Evolutionary conservation across 805 yeast species (phyloP).

Genomic region (Kodamaea restingae): DNA sequence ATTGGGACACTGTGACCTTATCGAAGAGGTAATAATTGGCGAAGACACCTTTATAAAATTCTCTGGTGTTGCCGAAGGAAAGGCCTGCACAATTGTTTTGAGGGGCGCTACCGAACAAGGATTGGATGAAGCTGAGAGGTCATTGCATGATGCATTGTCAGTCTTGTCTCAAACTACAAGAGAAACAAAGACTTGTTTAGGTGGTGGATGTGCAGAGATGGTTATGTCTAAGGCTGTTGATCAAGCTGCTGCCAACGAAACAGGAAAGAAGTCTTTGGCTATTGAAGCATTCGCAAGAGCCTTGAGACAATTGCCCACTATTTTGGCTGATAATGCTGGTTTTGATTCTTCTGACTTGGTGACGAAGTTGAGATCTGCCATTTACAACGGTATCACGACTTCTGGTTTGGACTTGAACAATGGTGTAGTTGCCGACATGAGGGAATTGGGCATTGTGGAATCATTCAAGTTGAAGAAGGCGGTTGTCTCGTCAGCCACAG

Average conservation of each 20-base stretch:
- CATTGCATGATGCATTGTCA: slow-evolving; percentile 89
- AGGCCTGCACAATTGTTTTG: slow-evolving; percentile 92
- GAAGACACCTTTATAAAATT: slow-evolving; percentile 88
- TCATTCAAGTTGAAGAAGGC: slow-evolving; percentile 88
- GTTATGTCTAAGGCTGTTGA: slow-evolving; percentile 97
- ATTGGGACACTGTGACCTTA: slow-evolving; percentile 81
- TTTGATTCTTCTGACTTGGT: slow-evolving; percentile 90
- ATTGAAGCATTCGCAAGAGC: slow-evolving; percentile 94
- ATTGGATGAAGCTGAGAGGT: slow-evolving; percentile 46
- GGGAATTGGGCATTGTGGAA: slow-evolving; percentile 89
- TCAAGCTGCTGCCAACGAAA: slow-evolving; percentile 82
- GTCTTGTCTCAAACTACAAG: slow-evolving; percentile 92
- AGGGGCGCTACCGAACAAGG: slow-evolving; percentile 55
- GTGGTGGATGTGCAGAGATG: slow-evolving; percentile 89
- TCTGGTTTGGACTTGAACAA: slow-evolving; percentile 84
- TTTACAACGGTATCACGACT: slow-evolving; percentile 87
- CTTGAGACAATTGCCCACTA: slow-evolving; percentile 89
- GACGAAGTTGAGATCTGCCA: slow-evolving; percentile 82
- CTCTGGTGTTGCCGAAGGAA: slow-evolving; percentile 93
- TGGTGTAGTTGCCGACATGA: slow-evolving; percentile 89
- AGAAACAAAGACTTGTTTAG: slow-evolving; percentile 87
- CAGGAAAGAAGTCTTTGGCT: slow-evolving; percentile 91
- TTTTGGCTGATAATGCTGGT: slow-evolving; percentile 96
- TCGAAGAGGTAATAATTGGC: slow-evolving; percentile 91
- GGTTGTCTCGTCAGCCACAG: slow-evolving; percentile 93